Conservation (phyloP, 78 protist genomes). For the Paratrimastix pyriformis region DNA sequence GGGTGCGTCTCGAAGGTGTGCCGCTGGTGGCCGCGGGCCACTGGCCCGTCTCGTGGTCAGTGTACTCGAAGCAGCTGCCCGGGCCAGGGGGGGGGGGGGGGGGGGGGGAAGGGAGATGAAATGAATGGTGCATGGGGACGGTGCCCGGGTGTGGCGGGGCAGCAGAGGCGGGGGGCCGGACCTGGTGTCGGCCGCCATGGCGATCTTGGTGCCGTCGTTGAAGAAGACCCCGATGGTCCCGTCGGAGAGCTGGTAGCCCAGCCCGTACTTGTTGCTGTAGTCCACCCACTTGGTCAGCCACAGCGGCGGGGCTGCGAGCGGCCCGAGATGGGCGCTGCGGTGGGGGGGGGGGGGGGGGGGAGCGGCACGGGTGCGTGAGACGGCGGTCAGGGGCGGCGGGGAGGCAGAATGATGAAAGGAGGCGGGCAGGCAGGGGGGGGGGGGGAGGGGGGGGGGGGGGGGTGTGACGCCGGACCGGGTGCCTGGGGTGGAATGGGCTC, state of each 20-base stretch:
- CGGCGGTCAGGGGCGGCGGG: background rate
- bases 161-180: background rate
- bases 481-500: background rate
- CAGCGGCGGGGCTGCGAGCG: constrained; percentile 5
- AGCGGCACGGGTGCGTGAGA: background rate
- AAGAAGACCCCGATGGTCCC: constrained; percentile 71
- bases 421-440: background rate
- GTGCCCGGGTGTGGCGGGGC: background rate
- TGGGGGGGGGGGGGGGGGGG: background rate
- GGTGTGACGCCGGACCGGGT: background rate
- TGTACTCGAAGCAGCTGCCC: background rate
- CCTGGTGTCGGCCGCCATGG: constrained; percentile 7
- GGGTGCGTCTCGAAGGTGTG: constrained; percentile 9
- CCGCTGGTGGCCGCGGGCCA: background rate
- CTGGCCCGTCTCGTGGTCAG: background rate
- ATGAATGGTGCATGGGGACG: background rate
- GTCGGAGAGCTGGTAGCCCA: constrained; percentile 68
- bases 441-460: background rate
- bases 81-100: background rate
- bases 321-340: background rate
- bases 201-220: constrained; percentile 64
- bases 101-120: background rate
- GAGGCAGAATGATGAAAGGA: background rate
- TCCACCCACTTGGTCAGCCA: constrained; percentile 64
- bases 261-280: constrained; percentile 82